Evolutionary conservation across 805 yeast genomes (phyloP), one percentile per base, ranked within the genome.

Genomic region (Sugiyamaella floridensis): DNA sequence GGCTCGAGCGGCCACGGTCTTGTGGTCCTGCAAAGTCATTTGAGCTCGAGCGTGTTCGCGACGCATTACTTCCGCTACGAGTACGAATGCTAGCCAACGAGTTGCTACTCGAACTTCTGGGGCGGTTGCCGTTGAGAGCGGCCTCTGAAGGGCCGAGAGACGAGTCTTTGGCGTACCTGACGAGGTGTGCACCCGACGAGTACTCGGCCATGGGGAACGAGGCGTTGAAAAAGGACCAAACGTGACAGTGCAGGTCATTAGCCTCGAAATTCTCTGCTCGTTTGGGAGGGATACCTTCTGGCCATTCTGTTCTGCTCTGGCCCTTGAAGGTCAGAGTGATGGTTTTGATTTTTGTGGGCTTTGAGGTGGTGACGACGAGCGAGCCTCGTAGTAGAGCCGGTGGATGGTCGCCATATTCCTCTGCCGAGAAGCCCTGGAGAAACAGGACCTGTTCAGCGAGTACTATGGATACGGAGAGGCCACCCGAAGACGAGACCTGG

Each of bases 251-350:
- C 20, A 90, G 65, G 49, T 79, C 85, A 56, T 78, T 79, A 19
- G 76, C 67, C 60, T 93, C 99, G 34, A 68, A 67, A 55, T 79
- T 82, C 12, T 82, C 85, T 15, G 74, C 73, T 58, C 82, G 82
- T 64, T 85, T 87, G 0, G 97, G 97, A 0, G 98, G 98, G 16
- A 92, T 90, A 1, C 99, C 99, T 63, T 93, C 96, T 10, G 96
- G 96, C 97, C 97, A 89, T 56, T 87, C 95, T 0, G 97, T 89
- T 59, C 85, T 75, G 43, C 86, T 77, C 1, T 68, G 64, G 1
- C 96, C 97, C 57, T 77, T 76, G 60, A 90, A 80, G 1, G 75
- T 71, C 50, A 90, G 71, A 9, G 74, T 69, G 19, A 90, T 77
- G 40, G 78, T 69, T 67, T 85, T 87, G 60, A 89, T 72, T 64